Conservation (phyloP, 1,284 basidiomycete species). For the Prillingera fragicola region DNA sequence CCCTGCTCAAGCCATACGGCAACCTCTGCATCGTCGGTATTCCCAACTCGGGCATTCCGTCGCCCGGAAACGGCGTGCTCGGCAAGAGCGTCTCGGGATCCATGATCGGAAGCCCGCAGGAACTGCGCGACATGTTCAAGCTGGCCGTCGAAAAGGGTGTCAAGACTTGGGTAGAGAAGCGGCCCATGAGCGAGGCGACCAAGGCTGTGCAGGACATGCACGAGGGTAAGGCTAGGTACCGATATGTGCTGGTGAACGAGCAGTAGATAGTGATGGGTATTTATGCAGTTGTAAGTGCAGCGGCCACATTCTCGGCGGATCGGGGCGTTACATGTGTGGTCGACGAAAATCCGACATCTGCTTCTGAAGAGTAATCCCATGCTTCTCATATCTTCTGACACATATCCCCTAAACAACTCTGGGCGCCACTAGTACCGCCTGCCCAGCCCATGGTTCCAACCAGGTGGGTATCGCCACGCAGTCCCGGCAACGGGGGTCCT, state of each 20-base stretch:
- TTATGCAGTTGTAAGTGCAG: too few species aligned
- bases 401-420: too few species aligned
- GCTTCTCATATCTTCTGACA: too few species aligned
- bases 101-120: slow-evolving; percentile 47
- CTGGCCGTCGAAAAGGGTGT: slow-evolving; percentile 43
- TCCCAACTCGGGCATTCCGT: slow-evolving; percentile 33
- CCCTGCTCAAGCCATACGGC: slow-evolving; percentile 46
- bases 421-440: too few species aligned
- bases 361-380: too few species aligned
- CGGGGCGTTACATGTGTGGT: too few species aligned
- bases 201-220: slow-evolving; percentile 50
- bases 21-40: slow-evolving; percentile 48
- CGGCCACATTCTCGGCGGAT: too few species aligned
- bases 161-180: slow-evolving; percentile 48
- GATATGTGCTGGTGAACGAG: slow-evolving; percentile 50
- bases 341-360: too few species aligned
- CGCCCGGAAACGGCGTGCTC: slow-evolving; percentile 1
- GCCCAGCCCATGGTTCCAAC: too few species aligned
- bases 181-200: slow-evolving; percentile 50
- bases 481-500: too few species aligned
- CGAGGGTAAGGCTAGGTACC: slow-evolving; percentile 49
- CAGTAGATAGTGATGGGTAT: too few species aligned
- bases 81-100: slow-evolving; percentile 33
- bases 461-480: too few species aligned
- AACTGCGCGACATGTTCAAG: slow-evolving; percentile 46